A percentile compares a stretch with the other conserved stretches of the same genome.
phyloP scores from a whole-genome alignment of 768 basidiomycete genomes.

The Podaxis mareebaensis region DNA sequence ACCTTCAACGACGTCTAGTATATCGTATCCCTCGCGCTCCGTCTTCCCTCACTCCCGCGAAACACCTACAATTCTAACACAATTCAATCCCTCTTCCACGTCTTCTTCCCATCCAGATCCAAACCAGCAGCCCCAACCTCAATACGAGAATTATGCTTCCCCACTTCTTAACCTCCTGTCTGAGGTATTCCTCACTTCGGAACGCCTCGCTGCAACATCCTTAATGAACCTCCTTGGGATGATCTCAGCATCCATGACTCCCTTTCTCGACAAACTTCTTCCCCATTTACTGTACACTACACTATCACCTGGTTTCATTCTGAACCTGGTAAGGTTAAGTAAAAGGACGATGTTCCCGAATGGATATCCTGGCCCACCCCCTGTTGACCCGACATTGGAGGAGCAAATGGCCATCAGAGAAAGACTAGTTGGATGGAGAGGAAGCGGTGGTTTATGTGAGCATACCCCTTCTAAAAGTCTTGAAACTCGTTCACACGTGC shows the following conservation, averaged over 20 bases:
- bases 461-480: conserved; percentile 1
- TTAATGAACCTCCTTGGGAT: conserved; percentile 48
- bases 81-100: conserved; percentile 6
- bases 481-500: neutral
- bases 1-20: conserved; percentile 21
- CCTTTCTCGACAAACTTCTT: conserved; percentile 72
- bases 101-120: conserved; percentile 14
- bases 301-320: conserved; percentile 52
- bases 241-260: conserved; percentile 44
- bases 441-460: conserved; percentile 36
- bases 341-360: conserved; percentile 84
- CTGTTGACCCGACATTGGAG: conserved; percentile 73
- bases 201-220: conserved; percentile 49
- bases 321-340: conserved; percentile 51
- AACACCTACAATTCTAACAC: conserved; percentile 9
- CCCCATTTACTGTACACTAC: conserved; percentile 62
- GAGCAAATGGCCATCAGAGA: conserved; percentile 67
- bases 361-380: conserved; percentile 79
- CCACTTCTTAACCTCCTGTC: conserved; percentile 45
- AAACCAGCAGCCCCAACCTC: conserved; percentile 7
- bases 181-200: conserved; percentile 47
- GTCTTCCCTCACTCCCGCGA: conserved; percentile 19
- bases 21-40: conserved; percentile 17
- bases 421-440: conserved; percentile 39
- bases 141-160: conserved; percentile 38